Percentiles rank a stretch among this genome's conserved stretches.
Evolutionary conservation across 805 yeast genomes (phyloP).

Genomic region (Sugiyamaella smithiae): DNA sequence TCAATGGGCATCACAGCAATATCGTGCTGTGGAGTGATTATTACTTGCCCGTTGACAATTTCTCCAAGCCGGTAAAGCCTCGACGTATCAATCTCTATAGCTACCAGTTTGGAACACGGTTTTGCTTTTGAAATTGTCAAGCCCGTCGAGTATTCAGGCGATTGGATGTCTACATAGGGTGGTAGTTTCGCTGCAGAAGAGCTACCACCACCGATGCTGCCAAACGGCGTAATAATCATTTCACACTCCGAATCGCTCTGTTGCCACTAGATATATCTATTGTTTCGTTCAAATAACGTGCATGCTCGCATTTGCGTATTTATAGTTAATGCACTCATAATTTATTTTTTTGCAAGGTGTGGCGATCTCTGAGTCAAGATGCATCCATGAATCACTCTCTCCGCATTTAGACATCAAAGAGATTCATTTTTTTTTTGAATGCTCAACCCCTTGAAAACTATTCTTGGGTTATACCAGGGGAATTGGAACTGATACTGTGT

Average conservation of each 20-base stretch:
- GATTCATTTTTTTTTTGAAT: too few species aligned
- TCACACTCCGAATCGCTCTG: too few species aligned
- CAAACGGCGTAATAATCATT: constrained; percentile 1
- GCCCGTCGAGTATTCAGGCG: neutral
- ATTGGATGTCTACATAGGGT: neutral
- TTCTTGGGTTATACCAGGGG: too few species aligned
- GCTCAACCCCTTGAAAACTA: too few species aligned
- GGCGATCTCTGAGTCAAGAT: neutral
- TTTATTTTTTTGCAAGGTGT: constrained; percentile 3
- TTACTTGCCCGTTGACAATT: neutral
- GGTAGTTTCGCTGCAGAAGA: neutral
- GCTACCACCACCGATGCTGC: neutral
- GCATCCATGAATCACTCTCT: constrained; percentile 3
- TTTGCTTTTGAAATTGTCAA: neutral
- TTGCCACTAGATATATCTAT: too few species aligned
- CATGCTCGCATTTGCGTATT: too few species aligned
- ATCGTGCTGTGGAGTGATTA: neutral
- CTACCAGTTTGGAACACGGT: neutral
- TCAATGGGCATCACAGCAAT: neutral
- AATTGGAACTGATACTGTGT: too few species aligned
- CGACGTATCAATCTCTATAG: neutral
- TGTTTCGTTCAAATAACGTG: too few species aligned
- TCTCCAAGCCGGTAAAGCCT: neutral
- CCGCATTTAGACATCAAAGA: too few species aligned
- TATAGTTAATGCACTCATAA: neutral